A percentile compares a stretch with the other conserved stretches of the same genome.
phyloP scores from a whole-genome alignment of 2,329 filamentous ascomycete genomes.

The Aschersonia sp. region DNA sequence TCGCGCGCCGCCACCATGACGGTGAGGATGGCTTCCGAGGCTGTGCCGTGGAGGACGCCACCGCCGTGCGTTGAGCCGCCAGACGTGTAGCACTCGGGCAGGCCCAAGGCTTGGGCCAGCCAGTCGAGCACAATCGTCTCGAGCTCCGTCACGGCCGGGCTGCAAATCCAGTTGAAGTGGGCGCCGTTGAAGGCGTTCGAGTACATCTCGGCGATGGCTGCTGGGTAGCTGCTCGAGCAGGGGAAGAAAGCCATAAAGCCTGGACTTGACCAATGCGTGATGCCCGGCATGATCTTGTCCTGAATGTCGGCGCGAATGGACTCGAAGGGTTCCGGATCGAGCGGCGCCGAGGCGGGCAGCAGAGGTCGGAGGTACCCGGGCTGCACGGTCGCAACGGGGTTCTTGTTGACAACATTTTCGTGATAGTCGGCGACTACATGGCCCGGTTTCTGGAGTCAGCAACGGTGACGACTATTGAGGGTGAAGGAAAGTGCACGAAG shows the following conservation, averaged over 20 bases:
- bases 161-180: slow-evolving; percentile 96
- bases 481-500: background rate
- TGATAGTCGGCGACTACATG: slow-evolving; percentile 67
- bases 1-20: slow-evolving; percentile 80
- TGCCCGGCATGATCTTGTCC: slow-evolving; percentile 72
- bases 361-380: slow-evolving; percentile 77
- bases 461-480: background rate
- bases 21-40: slow-evolving; percentile 75
- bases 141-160: slow-evolving; percentile 79
- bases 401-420: slow-evolving; percentile 52
- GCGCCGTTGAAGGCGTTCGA: slow-evolving; percentile 76
- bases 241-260: slow-evolving; percentile 97
- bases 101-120: slow-evolving; percentile 60
- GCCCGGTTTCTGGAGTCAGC: background rate
- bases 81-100: slow-evolving; percentile 63
- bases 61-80: slow-evolving; percentile 58
- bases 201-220: slow-evolving; percentile 87
- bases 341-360: slow-evolving; percentile 52
- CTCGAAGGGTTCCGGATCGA: slow-evolving; percentile 57
- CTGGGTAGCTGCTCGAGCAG: slow-evolving; percentile 65
- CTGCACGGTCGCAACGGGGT: slow-evolving; percentile 62
- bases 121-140: slow-evolving; percentile 91
- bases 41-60: slow-evolving; percentile 87
- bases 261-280: slow-evolving; percentile 90
- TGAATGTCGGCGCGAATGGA: slow-evolving; percentile 75